These are phyloP conservation scores for Gossypium australe DNA, from an alignment of 345 rosid genomes.

Conservation along the genomic window DNA sequence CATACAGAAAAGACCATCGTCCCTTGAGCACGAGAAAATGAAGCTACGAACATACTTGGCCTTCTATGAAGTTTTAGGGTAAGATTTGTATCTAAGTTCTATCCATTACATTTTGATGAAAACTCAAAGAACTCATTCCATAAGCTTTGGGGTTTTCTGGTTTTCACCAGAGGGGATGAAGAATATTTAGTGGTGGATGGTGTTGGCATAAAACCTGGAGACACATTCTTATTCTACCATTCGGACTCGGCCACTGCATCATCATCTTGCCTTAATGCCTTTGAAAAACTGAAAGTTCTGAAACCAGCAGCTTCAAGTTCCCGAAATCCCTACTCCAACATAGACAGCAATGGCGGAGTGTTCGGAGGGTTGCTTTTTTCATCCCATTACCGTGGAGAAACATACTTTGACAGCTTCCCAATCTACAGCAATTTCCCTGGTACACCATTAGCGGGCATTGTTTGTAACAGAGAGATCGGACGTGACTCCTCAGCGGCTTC, in stretches of 20 bases:
- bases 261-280: conserved; percentile 31
- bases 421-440: conserved; percentile 56
- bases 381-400: conserved; percentile 44
- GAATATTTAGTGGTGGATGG: conserved; percentile 53
- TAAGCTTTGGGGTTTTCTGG: background rate
- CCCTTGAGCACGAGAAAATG: conserved; percentile 42
- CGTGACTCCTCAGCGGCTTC: conserved; percentile 28
- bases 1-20: conserved; percentile 47
- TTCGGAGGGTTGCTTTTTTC: conserved; percentile 72
- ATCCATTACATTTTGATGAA: background rate
- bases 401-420: conserved; percentile 59
- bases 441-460: conserved; percentile 53
- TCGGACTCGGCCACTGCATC: conserved; percentile 42
- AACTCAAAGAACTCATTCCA: background rate
- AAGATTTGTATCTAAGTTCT: conserved; percentile 15
- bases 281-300: conserved; percentile 31
- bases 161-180: conserved; percentile 53
- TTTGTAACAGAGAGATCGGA: conserved; percentile 60
- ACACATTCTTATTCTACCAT: conserved; percentile 56
- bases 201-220: conserved; percentile 54
- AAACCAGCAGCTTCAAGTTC: conserved; percentile 26
- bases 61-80: conserved; percentile 55
- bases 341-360: conserved; percentile 25
- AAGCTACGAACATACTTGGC: conserved; percentile 42
- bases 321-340: conserved; percentile 3